These are phyloP conservation scores for Selaginella tamariscina DNA, from an alignment of 75 land plant species.

Conservation along the genomic window DNA sequence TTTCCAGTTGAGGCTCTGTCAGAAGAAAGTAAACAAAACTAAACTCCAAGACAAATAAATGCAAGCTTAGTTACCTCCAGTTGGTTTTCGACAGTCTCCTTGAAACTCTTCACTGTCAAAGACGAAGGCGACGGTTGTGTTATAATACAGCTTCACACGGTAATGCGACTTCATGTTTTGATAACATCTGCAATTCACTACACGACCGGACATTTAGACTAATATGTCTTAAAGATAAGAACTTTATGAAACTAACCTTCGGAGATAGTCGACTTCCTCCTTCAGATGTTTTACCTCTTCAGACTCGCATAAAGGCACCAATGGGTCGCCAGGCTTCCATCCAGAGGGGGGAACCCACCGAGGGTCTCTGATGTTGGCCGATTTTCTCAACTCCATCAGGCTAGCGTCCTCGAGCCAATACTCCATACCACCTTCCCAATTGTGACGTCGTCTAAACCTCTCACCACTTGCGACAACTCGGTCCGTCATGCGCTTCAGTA, in stretches of 20 bases:
- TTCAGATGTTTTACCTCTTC: background rate
- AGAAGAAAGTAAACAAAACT: too few relatives aligned
- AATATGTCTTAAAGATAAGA: too few relatives aligned
- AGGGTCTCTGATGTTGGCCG: conserved; percentile 67
- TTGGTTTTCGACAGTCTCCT: too few relatives aligned
- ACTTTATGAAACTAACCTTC: background rate
- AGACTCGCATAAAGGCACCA: background rate
- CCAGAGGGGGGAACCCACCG: conserved; percentile 89
- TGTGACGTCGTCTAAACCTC: conserved; percentile 69
- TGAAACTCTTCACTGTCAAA: too few relatives aligned
- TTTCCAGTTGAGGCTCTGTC: too few relatives aligned
- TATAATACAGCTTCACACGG: too few relatives aligned
- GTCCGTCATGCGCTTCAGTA: conserved; percentile 82
- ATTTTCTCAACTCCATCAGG: conserved; percentile 45
- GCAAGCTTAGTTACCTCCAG: too few relatives aligned
- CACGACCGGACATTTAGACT: too few relatives aligned
- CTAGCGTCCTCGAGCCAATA: conserved; percentile 84
- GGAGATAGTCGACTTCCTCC: background rate
- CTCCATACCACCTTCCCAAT: conserved; percentile 90
- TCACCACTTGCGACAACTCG: conserved; percentile 47
- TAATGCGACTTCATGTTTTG: too few relatives aligned
- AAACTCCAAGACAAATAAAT: too few relatives aligned
- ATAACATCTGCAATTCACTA: background rate
- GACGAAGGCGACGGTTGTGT: too few relatives aligned
- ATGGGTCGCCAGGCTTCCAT: conserved; percentile 72